Conservation (phyloP, 2,329 filamentous ascomycete species). For the Fusarium dlaminii region DNA sequence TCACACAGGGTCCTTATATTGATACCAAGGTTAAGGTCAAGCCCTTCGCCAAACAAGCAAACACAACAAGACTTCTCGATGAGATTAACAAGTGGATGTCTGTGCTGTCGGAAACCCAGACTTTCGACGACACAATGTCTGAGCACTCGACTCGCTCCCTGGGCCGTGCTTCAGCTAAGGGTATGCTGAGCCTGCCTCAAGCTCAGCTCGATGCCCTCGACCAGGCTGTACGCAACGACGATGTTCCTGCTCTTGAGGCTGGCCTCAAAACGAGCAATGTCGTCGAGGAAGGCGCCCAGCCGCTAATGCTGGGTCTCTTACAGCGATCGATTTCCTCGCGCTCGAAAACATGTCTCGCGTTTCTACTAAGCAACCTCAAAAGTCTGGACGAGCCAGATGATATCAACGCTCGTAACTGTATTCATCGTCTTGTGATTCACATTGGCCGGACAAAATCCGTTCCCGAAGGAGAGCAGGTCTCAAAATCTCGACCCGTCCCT, state of each 20-base stretch:
- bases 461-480: conserved; percentile 58
- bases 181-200: conserved; percentile 76
- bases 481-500: conserved; percentile 61
- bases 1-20: conserved; percentile 86
- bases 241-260: conserved; percentile 64
- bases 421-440: conserved; percentile 91
- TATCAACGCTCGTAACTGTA: conserved; percentile 91
- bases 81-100: conserved; percentile 94
- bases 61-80: conserved; percentile 58
- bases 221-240: conserved; percentile 74
- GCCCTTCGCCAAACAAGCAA: conserved; percentile 81
- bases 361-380: conserved; percentile 73
- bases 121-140: conserved; percentile 78
- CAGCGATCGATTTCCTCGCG: conserved; percentile 79
- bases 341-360: conserved; percentile 74
- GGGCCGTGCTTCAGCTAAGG: conserved; percentile 78
- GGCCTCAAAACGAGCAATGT: conserved; percentile 68
- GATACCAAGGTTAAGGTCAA: conserved; percentile 89
- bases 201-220: conserved; percentile 77
- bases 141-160: conserved; percentile 79
- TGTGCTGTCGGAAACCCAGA: conserved; percentile 78
- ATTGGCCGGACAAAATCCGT: conserved; percentile 78
- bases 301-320: conserved; percentile 80
- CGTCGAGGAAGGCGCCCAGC: conserved; percentile 59
- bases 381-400: conserved; percentile 88